Evolutionary conservation across 1,284 basidiomycete species (phyloP), one percentile per base, ranked within the genome.

Genomic region (Trichosporon sp.): DNA sequence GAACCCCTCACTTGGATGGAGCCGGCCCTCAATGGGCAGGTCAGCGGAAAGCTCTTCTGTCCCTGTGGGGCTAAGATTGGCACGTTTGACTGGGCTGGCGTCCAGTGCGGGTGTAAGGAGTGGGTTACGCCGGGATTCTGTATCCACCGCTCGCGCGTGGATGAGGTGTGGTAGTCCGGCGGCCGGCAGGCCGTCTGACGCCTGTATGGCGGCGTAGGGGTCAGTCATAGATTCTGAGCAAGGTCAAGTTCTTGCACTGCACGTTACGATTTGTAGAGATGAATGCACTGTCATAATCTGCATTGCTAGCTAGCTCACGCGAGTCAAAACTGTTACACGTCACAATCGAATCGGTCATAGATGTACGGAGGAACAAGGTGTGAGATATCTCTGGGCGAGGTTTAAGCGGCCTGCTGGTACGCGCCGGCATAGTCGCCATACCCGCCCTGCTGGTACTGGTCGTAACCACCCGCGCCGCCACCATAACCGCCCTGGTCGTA

Each of bases 1-100:
- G 96, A 99, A 82, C 95, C 96, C 89, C 91, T 97, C 88, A 91
- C 91, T 77, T 99, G 96, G 96, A 99, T 99, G 96, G 90, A 93
- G 70, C 87, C 90, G 2, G 88, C 90, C 75, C 86, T 98, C 7
- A 83, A 85, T 11, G 96, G 94, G 0, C 87, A 90, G 64, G 85
- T 96, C 26, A 88, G 90, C 0, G 96, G 96, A 4, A 96, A 95
- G 86, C 91, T 99, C 71, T 77, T 89, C 0, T 99, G 96, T 79
- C 96, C 96, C 1, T 99, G 96, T 78, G 88, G 88, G 0, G 90
- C 89, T 19, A 99, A 99, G 85, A 87, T 99, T 31, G 96, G 96
- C 3, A 96, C 92, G 80, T 99, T 91, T 80, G 95, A 97, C 82
- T 99, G 96, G 96, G 94, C 96, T 2, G 96, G 96, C 0, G 90